Evolutionary conservation across 176 grass and related monocot genomes (phyloP).

Genomic region (Eleusine coracana): DNA sequence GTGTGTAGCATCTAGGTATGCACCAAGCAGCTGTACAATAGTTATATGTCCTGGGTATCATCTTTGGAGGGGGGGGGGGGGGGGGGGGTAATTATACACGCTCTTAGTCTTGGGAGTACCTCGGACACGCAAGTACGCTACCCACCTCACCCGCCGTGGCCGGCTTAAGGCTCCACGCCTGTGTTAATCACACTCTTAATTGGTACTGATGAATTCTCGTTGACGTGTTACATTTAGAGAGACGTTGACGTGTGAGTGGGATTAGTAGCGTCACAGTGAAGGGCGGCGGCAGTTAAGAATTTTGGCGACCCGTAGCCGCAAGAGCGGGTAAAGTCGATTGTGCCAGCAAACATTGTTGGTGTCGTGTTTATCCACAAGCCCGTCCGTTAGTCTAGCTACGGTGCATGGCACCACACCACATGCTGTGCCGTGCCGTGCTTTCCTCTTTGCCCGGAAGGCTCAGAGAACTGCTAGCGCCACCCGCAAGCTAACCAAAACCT

Average conservation of each 20-base stretch:
- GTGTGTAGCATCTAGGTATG: no score
- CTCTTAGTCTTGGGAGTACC: no score
- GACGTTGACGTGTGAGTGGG: not conserved
- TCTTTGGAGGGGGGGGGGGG: no score
- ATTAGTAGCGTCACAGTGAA: not conserved
- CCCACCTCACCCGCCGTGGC: no score
- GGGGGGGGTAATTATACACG: no score
- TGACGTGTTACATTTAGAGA: not conserved
- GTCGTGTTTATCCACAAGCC: not conserved
- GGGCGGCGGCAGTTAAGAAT: not conserved
- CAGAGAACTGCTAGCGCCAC: conserved; percentile 20
- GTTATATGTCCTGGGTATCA: no score
- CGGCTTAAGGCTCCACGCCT: no score
- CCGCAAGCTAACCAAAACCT: conserved; percentile 27
- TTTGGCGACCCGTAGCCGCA: not conserved
- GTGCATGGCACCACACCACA: not conserved
- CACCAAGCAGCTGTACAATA: no score
- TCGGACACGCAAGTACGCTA: no score
- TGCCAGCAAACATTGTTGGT: not conserved
- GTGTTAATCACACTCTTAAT: no score
- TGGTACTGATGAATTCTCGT: no score
- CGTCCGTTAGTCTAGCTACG: not conserved
- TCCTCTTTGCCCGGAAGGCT: not conserved
- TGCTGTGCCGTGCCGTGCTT: not conserved
- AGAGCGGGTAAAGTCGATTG: not conserved